phyloP scores from a whole-genome alignment of 2,329 filamentous ascomycete species.

The Pseudonectria buxi region DNA sequence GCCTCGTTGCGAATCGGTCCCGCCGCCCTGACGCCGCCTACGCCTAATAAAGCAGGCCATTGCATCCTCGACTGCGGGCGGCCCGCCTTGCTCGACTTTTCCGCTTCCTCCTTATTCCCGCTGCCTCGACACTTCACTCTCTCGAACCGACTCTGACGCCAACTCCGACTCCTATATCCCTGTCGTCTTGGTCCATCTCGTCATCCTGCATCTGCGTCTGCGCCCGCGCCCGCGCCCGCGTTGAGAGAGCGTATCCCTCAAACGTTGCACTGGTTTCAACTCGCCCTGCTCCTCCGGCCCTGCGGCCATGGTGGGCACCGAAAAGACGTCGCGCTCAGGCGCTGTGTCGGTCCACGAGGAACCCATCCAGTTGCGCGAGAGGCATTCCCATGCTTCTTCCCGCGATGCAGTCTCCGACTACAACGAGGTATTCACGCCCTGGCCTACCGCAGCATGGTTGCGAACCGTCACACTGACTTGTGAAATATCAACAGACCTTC shows the following conservation, averaged over 20 bases:
- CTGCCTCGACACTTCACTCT: no score
- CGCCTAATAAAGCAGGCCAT: neutral
- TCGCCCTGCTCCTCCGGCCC: constrained; percentile 13
- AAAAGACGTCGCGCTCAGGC: constrained; percentile 19
- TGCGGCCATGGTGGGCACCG: constrained; percentile 26
- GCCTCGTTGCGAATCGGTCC: constrained; percentile 2
- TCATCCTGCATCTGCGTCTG: no score
- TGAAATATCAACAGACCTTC: constrained; percentile 28
- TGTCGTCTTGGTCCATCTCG: no score
- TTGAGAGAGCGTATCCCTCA: neutral
- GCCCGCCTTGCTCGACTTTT: no score
- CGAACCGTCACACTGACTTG: neutral
- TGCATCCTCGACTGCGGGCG: no score
- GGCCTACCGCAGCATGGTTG: constrained; percentile 2
- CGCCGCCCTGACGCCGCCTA: neutral
- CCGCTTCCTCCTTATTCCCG: no score
- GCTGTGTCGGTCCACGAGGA: constrained; percentile 8
- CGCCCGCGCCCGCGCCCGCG: neutral
- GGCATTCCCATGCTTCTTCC: neutral
- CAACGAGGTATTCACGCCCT: constrained; percentile 17
- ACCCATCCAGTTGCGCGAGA: neutral
- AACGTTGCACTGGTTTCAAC: constrained; percentile 13
- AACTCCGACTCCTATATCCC: no score
- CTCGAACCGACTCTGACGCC: no score
- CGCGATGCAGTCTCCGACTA: constrained; percentile 19